phyloP scores from a whole-genome alignment of 2,329 filamentous ascomycete genomes.

The Cyclaneusma minus region DNA sequence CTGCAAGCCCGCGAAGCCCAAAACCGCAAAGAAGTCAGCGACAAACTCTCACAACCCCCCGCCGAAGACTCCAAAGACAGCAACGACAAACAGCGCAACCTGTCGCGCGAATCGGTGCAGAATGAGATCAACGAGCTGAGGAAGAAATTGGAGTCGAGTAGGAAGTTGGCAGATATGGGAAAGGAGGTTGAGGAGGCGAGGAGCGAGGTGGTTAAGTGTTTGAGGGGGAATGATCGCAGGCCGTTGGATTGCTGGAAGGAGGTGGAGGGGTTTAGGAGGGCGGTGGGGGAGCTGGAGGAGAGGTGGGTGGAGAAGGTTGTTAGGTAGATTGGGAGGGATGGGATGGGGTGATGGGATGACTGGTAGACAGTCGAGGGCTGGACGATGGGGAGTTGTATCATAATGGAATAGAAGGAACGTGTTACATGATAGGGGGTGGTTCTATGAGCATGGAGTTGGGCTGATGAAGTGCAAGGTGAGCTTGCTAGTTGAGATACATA shows the following conservation, averaged over 20 bases:
- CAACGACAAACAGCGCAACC: conserved; percentile 17
- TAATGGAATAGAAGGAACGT: too few species aligned
- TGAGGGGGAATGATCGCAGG: conserved; percentile 70
- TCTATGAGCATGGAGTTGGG: too few species aligned
- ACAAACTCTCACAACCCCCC: conserved; percentile 34
- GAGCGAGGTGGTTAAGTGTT: conserved; percentile 60
- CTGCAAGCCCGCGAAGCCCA: conserved; percentile 57
- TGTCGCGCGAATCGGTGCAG: conserved; percentile 32
- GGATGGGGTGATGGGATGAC: background rate
- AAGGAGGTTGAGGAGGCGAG: conserved; percentile 60
- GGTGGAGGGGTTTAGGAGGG: conserved; percentile 78
- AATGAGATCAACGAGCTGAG: conserved; percentile 44
- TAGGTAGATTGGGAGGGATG: conserved; percentile 13
- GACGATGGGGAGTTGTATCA: too few species aligned
- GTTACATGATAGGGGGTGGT: too few species aligned
- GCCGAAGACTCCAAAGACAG: conserved; percentile 8
- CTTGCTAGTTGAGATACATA: too few species aligned
- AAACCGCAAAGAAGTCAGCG: conserved; percentile 52
- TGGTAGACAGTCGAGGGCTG: too few species aligned
- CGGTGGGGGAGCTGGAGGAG: conserved; percentile 76
- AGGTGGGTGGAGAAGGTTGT: conserved; percentile 77
- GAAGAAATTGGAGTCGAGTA: conserved; percentile 42
- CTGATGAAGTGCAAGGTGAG: too few species aligned
- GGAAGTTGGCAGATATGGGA: conserved; percentile 49
- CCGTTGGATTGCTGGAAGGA: conserved; percentile 91